phyloP scores from a whole-genome alignment of 805 yeast species.

The Myxozyma neglecta region DNA sequence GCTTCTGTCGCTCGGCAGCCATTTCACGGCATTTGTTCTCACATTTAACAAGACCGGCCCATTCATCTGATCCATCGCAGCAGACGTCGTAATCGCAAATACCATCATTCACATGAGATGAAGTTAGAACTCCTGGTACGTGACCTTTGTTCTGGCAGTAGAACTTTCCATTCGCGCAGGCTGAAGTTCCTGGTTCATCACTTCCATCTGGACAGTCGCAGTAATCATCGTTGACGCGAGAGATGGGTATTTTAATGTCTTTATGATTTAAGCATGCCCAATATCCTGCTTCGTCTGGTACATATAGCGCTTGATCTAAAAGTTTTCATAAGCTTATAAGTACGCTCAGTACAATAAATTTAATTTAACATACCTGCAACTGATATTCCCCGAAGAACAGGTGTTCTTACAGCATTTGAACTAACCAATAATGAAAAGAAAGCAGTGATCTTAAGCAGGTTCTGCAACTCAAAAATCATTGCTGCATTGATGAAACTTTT shows the following conservation, averaged over 20 bases:
- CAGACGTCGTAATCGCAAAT: slow-evolving; percentile 85
- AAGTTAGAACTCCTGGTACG: slow-evolving; percentile 59
- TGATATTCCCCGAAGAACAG: slow-evolving; percentile 9
- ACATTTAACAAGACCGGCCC: slow-evolving; percentile 48
- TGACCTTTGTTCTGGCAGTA: slow-evolving; percentile 80
- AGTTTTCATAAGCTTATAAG: not conserved
- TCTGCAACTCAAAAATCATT: not conserved
- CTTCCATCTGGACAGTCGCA: slow-evolving; percentile 98
- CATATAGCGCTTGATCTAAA: not conserved
- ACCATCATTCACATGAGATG: slow-evolving; percentile 78
- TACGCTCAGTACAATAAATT: not conserved
- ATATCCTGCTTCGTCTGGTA: slow-evolving; percentile 50
- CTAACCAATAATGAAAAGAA: not conserved
- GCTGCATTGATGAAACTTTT: not conserved
- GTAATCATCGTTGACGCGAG: slow-evolving; percentile 78
- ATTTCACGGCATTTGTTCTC: slow-evolving; percentile 57
- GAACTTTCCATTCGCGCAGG: slow-evolving; percentile 61
- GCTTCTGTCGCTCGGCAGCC: slow-evolving; percentile 42
- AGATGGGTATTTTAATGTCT: slow-evolving; percentile 56
- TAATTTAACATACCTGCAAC: slow-evolving; percentile 1
- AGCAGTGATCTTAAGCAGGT: not conserved
- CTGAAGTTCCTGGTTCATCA: slow-evolving; percentile 94
- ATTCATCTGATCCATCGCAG: slow-evolving; percentile 94
- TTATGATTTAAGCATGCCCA: slow-evolving; percentile 76
- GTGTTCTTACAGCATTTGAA: slow-evolving; percentile 1